phyloP scores from a whole-genome alignment of 1,139 yeast genomes.

The Torulaspora pretoriensis region DNA sequence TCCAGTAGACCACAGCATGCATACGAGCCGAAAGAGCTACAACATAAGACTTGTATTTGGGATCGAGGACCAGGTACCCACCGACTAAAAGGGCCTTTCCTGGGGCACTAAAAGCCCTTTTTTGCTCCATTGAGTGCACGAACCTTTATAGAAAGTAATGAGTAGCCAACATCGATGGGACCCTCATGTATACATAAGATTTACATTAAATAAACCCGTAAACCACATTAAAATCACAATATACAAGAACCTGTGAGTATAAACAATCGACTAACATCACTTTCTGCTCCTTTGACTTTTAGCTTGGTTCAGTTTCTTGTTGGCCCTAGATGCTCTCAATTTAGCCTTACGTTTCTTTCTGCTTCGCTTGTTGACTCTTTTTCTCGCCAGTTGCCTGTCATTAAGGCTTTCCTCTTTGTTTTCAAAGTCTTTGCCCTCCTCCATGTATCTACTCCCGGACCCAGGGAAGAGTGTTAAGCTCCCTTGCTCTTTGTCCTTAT shows the following conservation, averaged over 20 bases:
- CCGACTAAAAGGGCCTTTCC: slow-evolving; percentile 94
- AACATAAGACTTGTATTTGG: slow-evolving; percentile 69
- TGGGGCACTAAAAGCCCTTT: slow-evolving; percentile 70
- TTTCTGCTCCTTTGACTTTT: slow-evolving; percentile 4
- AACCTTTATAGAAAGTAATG: background rate
- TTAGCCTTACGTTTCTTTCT: background rate
- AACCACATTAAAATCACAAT: slow-evolving; percentile 1
- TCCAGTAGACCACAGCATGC: slow-evolving; percentile 59
- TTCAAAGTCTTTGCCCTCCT: too few species aligned
- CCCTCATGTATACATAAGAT: background rate
- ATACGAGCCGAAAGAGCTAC: slow-evolving; percentile 86
- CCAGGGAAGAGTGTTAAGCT: too few species aligned
- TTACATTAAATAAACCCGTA: background rate
- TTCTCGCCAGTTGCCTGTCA: background rate
- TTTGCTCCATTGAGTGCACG: slow-evolving; percentile 5
- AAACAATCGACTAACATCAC: background rate
- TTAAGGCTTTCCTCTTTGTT: background rate
- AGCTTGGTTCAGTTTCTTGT: background rate
- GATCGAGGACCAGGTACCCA: slow-evolving; percentile 86
- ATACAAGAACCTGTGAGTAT: background rate
- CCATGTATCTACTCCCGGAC: too few species aligned
- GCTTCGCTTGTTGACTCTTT: background rate
- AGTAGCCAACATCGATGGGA: background rate
- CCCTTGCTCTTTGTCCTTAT: too few species aligned
- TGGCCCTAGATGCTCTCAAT: background rate